Evolutionary conservation across 495 filamentous ascomycete species (phyloP), one percentile per base, ranked within the genome.

Genomic region (Cryomyces antarcticus): DNA sequence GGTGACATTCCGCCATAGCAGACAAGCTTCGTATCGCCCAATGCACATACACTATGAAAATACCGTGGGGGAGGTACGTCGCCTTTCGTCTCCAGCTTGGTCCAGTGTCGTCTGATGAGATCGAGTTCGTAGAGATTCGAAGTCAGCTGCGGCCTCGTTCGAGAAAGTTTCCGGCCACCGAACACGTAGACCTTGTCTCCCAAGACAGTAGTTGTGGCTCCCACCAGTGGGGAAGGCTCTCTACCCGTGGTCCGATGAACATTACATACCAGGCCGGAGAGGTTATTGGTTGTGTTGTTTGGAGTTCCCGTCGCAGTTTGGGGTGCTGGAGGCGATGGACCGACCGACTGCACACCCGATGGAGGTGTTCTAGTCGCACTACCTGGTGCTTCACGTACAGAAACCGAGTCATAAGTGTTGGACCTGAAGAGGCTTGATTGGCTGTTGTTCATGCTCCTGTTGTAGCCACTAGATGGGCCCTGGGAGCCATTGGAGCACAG

Each of bases 1-100:
- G 86, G 88, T 5, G 88, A 93, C 89, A 97, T 97, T 38, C 89
- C 89, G 38, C 89, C 89, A 62, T 94, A 97, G 59, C 87, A 94
- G 3, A 97, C 89, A 51, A 97, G 66, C 59, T 96, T 97, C 2
- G 81, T 86, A 58, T 95, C 89, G 3, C 92, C 89, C 7, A 96
- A 64, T 5, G 81, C 72, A 55, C 92, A 96, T 49, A 95, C 78
- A 46, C 82, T 93, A 62, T 97, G 89, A 53, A 97, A 97, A 56
- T 97, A 97, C 17, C 89, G 75, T 12, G 92, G 83, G 6, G 82
- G 76, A 6, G 89, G 89, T 35, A 89, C 67, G 52, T 94, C 84
- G 28, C 89, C 89, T 27, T 66, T 69, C 1, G 78, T 71, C 31
- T 95, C 86, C 28, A 96, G 50, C 52, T 86, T 93, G 4, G 73